These are phyloP conservation scores for Suillus subalutaceus DNA, from an alignment of 768 basidiomycete species.

Conservation along the genomic window DNA sequence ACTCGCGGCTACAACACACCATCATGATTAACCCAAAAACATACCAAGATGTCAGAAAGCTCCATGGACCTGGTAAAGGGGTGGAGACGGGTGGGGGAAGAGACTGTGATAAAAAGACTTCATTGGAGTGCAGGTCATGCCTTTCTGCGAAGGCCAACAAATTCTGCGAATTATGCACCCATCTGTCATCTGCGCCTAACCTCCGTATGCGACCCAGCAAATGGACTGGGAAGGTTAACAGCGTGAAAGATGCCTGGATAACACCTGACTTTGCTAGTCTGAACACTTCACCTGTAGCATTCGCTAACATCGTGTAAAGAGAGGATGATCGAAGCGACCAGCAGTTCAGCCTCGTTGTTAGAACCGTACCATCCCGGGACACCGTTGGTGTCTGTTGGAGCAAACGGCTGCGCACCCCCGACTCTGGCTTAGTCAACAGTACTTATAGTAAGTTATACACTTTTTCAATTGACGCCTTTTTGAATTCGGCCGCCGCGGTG, in stretches of 20 bases:
- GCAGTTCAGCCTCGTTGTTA: conserved; percentile 7
- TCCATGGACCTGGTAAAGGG: conserved; percentile 63
- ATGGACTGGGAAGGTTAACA: conserved; percentile 46
- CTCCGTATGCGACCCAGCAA: conserved; percentile 42
- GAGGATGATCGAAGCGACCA: neutral
- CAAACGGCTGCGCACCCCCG: too few species aligned
- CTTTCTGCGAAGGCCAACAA: conserved; percentile 1
- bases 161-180: conserved; percentile 28
- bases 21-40: conserved; percentile 66
- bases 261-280: neutral
- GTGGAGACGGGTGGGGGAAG: conserved; percentile 16
- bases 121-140: conserved; percentile 13
- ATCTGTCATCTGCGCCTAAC: conserved; percentile 41
- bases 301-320: neutral
- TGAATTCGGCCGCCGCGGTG: neutral
- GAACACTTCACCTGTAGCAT: conserved; percentile 7
- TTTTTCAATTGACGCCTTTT: neutral
- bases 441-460: neutral
- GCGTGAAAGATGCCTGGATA: conserved; percentile 14
- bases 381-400: neutral
- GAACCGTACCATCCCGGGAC: neutral
- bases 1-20: conserved; percentile 41
- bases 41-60: conserved; percentile 76
- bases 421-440: conserved; percentile 25
- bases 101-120: conserved; percentile 11